Conservation (phyloP, 2,329 filamentous ascomycete genomes). For the Botrytis cinerea region DNA sequence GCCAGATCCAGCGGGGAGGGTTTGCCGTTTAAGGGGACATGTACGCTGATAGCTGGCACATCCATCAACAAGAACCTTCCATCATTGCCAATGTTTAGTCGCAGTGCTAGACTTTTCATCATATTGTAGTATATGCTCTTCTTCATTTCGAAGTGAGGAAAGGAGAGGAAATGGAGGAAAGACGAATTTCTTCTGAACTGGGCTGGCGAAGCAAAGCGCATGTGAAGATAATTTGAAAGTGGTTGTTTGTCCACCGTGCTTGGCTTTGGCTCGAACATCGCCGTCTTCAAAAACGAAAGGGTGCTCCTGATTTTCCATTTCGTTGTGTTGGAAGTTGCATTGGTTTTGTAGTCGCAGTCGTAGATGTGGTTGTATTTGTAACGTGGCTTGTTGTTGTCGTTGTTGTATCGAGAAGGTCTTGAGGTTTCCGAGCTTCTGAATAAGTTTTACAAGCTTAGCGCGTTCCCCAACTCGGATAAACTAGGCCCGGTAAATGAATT, state of each 20-base stretch:
- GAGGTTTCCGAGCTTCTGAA: not conserved
- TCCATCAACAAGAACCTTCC: not conserved
- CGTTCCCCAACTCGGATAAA: not conserved
- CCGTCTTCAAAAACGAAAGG: not conserved
- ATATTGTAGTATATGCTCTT: not conserved
- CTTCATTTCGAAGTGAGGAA: not conserved
- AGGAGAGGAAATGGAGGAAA: not conserved
- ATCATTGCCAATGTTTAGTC: rapidly evolving
- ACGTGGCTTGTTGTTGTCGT: not conserved
- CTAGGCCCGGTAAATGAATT: rapidly evolving
- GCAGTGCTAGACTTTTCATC: not conserved
- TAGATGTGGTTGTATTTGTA: not conserved
- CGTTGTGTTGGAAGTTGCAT: not conserved
- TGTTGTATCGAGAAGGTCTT: not conserved
- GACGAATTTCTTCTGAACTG: not conserved
- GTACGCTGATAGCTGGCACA: rapidly evolving
- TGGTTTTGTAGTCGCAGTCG: not conserved
- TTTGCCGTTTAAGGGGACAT: rapidly evolving
- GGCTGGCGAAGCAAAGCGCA: not conserved
- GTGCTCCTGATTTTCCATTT: not conserved
- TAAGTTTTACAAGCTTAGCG: not conserved
- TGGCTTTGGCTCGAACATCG: not conserved
- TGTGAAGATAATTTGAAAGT: not conserved
- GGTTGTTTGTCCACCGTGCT: not conserved
- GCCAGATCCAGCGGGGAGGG: not conserved